These are phyloP conservation scores for Dactylella cylindrospora DNA, from an alignment of 2,329 filamentous ascomycete species.

Conservation along the genomic window DNA sequence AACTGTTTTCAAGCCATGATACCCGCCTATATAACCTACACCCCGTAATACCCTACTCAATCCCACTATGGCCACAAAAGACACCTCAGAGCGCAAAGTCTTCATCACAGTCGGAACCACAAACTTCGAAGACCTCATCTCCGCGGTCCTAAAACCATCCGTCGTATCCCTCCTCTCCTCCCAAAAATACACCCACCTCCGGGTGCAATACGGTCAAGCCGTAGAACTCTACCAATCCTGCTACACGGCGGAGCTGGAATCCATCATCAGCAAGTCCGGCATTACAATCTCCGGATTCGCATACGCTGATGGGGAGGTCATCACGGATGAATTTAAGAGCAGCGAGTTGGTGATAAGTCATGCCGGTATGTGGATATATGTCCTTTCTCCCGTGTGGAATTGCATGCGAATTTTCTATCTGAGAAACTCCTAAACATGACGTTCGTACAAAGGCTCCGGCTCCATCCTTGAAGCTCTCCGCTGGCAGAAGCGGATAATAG, in stretches of 20 bases:
- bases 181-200: conserved; percentile 68
- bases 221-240: conserved; percentile 54
- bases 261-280: conserved; percentile 10
- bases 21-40: too few species aligned
- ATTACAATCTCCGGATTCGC: conserved; percentile 62
- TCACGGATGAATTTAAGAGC: conserved; percentile 55
- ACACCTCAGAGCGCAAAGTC: conserved; percentile 28
- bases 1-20: too few species aligned
- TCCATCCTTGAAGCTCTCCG: conserved; percentile 82
- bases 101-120: conserved; percentile 93
- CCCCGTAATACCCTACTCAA: too few species aligned
- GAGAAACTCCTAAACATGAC: conserved; percentile 17
- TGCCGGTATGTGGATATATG: conserved; percentile 64
- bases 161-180: conserved; percentile 65
- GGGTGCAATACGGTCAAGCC: conserved; percentile 76
- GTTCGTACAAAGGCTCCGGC: conserved; percentile 68
- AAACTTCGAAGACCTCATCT: conserved; percentile 71
- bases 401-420: neutral
- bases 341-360: conserved; percentile 83
- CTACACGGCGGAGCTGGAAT: conserved; percentile 24
- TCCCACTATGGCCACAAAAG: too few species aligned
- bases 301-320: conserved; percentile 61
- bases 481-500: conserved; percentile 73
- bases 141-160: conserved; percentile 62
- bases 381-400: neutral